Conservation (phyloP, 2,329 filamentous ascomycete species). For the Calonectria pseudoreteaudii region DNA sequence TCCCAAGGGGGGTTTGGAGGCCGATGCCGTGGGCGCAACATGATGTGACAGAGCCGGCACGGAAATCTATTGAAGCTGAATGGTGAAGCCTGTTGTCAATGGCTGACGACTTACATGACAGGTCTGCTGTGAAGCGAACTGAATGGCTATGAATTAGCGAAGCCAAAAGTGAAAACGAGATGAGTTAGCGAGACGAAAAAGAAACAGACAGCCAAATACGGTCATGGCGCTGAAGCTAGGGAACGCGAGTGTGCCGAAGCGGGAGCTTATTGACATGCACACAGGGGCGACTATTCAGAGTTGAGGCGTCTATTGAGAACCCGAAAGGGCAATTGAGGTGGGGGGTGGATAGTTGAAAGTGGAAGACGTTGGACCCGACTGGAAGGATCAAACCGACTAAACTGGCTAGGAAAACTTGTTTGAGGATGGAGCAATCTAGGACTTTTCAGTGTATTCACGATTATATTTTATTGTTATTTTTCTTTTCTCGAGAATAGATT, state of each 20-base stretch:
- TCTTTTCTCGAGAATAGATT: neutral
- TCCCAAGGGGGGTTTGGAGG: neutral
- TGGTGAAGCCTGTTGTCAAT: slow-evolving; percentile 24
- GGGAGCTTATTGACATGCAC: slow-evolving; percentile 8
- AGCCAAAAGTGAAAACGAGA: neutral
- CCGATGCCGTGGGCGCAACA: neutral
- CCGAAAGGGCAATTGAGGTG: slow-evolving; percentile 1
- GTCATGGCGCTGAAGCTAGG: slow-evolving; percentile 3
- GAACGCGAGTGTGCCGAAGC: neutral
- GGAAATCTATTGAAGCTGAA: slow-evolving; percentile 17
- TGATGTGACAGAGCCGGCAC: neutral
- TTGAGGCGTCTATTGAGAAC: slow-evolving; percentile 20
- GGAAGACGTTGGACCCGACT: neutral
- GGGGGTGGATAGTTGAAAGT: neutral
- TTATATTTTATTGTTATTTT: neutral
- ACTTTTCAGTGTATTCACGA: neutral
- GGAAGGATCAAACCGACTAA: neutral
- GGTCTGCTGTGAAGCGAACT: slow-evolving; percentile 6
- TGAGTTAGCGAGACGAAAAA: slow-evolving; percentile 19
- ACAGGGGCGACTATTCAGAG: slow-evolving; percentile 14
- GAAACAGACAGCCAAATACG: slow-evolving; percentile 7
- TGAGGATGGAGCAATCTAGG: neutral
- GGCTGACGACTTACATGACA: slow-evolving; percentile 18
- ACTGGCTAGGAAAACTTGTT: neutral
- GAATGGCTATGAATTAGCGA: slow-evolving; percentile 32